Percentiles rank a stretch among this genome's conserved stretches.
phyloP scores from a whole-genome alignment of 2,329 filamentous ascomycete species.

The Cercospora berteroae region DNA sequence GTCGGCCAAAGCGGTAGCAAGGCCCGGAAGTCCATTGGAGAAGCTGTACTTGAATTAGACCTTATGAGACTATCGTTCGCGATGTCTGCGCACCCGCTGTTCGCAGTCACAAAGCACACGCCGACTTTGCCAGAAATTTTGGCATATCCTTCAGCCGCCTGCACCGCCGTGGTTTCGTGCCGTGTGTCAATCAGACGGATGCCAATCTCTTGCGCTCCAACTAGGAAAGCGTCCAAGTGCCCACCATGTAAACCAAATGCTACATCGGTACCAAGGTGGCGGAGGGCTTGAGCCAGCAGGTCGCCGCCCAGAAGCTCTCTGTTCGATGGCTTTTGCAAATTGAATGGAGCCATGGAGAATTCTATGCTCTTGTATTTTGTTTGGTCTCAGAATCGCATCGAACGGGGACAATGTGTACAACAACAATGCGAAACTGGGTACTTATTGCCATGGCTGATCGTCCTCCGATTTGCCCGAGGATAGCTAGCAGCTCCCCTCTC shows the following conservation, averaged over 20 bases:
- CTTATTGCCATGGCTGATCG: not conserved
- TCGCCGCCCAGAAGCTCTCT: conserved; percentile 48
- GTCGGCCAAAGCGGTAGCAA: conserved; percentile 49
- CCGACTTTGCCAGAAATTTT: conserved; percentile 47
- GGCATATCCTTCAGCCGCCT: conserved; percentile 49
- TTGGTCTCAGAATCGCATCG: not conserved
- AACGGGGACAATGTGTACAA: not conserved
- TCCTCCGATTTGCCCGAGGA: conserved; percentile 7
- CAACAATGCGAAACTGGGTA: not conserved
- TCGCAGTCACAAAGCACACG: conserved; percentile 50
- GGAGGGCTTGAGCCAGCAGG: conserved; percentile 47
- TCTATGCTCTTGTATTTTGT: not conserved
- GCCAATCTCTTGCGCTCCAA: conserved; percentile 43
- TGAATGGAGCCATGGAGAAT: conserved; percentile 26
- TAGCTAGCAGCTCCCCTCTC: conserved; percentile 14
- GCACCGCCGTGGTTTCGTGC: conserved; percentile 50
- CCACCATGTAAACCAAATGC: conserved; percentile 51
- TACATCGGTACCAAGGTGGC: conserved; percentile 44
- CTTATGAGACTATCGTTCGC: not conserved
- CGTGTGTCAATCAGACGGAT: conserved; percentile 48
- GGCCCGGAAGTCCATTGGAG: conserved; percentile 47
- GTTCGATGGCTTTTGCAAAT: conserved; percentile 36
- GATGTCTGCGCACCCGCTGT: conserved; percentile 43
- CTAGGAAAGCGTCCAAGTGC: conserved; percentile 50
- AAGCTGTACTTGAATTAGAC: conserved; percentile 37